Evolutionary conservation across 768 basidiomycete genomes (phyloP).

Genomic region (Symmetrospora coprosmae): DNA sequence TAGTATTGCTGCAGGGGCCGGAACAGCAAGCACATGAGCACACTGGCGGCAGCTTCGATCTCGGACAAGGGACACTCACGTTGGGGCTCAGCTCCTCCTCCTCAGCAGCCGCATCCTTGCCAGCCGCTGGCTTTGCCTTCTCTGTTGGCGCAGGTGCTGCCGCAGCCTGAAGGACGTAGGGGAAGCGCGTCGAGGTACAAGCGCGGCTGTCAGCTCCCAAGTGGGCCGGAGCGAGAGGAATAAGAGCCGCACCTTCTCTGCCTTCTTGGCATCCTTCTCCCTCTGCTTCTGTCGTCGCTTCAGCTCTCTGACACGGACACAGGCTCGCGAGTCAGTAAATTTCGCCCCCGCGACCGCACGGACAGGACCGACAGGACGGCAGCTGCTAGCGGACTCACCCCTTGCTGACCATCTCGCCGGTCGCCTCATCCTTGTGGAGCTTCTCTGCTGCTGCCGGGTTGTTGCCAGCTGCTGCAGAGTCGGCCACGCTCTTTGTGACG

Average conservation of each 20-base stretch:
- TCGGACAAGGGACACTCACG: no score
- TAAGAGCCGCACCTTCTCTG: slow-evolving; percentile 45
- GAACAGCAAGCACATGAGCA: background rate
- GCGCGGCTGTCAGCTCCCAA: no score
- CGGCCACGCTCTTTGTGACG: background rate
- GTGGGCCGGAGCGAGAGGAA: background rate
- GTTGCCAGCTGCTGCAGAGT: background rate
- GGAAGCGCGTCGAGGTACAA: no score
- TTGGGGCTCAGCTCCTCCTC: slow-evolving; percentile 84
- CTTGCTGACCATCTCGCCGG: slow-evolving; percentile 96
- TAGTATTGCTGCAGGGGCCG: slow-evolving; percentile 74
- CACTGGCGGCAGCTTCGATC: slow-evolving; percentile 26
- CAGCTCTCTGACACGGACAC: slow-evolving; percentile 58
- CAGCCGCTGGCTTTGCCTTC: slow-evolving; percentile 35
- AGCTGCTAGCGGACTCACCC: slow-evolving; percentile 52
- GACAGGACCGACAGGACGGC: no score
- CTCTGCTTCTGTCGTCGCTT: slow-evolving; percentile 85
- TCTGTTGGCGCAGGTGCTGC: slow-evolving; percentile 37
- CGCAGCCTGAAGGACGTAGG: slow-evolving; percentile 37
- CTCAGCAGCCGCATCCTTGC: slow-evolving; percentile 39
- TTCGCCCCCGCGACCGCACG: no score
- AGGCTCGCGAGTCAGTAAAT: no score
- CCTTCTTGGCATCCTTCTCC: slow-evolving; percentile 57
- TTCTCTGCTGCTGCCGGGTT: background rate
- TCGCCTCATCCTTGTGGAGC: slow-evolving; percentile 46